Evolutionary conservation across 2,329 filamentous ascomycete species (phyloP), one percentile per base, ranked within the genome.

Genomic region (Phaeosphaeriaceae sp.): DNA sequence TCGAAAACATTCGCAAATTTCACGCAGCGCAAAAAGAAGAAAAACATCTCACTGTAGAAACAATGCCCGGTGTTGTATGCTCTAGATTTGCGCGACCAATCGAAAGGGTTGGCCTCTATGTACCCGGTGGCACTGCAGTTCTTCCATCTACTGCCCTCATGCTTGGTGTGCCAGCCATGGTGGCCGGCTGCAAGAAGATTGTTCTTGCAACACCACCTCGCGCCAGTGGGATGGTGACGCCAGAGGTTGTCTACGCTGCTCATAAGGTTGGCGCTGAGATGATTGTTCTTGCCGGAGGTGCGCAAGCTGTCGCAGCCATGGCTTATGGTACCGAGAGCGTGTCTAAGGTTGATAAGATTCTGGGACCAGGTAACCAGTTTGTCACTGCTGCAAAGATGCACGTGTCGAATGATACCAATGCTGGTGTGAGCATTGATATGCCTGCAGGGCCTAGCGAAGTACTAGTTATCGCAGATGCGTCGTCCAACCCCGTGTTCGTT

Each of bases 331-430:
- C 94, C 0, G 89, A 97, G 75, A 93, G 87, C 63, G 86, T 99
- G 42, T 90, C 81, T 74, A 99, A 99, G 79, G 94, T 99, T 6
- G 94, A 99, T 81, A 99, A 99, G 84, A 97, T 99, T 63, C 85
- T 97, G 11, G 94, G 94, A 0, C 94, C 94, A 2, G 94, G 94
- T 29, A 99, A 99, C 76, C 94, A 97, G 74, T 99, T 97, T 70
- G 94, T 99, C 33, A 99, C 94, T 0, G 94, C 94, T 0, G 94
- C 90, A 43, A 99, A 99, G 83, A 99, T 99, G 94, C 83, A 92
- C 64, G 94, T 99, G 35, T 90, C 88, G 75, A 99, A 99, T 74
- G 94, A 99, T 72, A 97, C 94, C 36, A 95, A 92, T 52, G 94
- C 94, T 11, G 89, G 90, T 17, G 92, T 97, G 33, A 88, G 91